phyloP scores from a whole-genome alignment of 1,284 basidiomycete species.

The Peniophora sp. region DNA sequence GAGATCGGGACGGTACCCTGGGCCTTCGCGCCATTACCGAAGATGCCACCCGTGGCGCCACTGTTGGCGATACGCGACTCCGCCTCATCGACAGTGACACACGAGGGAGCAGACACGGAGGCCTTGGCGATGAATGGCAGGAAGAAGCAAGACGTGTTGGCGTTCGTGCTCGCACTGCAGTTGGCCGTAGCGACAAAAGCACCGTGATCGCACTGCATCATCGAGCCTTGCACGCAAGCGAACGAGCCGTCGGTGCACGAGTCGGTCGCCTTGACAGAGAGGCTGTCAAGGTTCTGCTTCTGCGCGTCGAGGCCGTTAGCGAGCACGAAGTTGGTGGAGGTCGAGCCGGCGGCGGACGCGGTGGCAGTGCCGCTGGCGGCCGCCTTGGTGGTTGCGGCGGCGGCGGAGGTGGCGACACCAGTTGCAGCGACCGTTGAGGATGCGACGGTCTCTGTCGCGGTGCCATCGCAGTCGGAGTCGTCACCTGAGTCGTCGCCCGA shows the following conservation, averaged over 20 bases:
- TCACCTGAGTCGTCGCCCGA: neutral
- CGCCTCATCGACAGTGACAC: constrained; percentile 44
- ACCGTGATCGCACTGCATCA: constrained; percentile 36
- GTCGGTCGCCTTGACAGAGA: constrained; percentile 28
- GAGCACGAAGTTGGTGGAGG: constrained; percentile 21
- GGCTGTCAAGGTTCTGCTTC: constrained; percentile 37
- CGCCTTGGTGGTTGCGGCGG: constrained; percentile 4
- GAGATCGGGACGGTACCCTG: no score
- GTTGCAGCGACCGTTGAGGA: constrained; percentile 2
- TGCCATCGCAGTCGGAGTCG: constrained; percentile 8
- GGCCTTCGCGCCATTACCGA: constrained; percentile 11
- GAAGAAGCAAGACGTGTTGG: constrained; percentile 37
- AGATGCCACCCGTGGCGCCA: constrained; percentile 35
- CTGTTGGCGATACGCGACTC: constrained; percentile 41
- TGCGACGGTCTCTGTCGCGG: constrained; percentile 3
- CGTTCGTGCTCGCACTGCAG: constrained; percentile 28
- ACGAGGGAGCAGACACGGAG: constrained; percentile 46
- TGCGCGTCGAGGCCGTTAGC: constrained; percentile 29
- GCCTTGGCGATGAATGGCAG: constrained; percentile 50
- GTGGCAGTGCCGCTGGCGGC: constrained; percentile 12
- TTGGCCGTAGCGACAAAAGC: constrained; percentile 24
- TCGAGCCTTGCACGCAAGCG: constrained; percentile 24
- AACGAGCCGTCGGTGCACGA: constrained; percentile 37
- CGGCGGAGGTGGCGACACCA: constrained; percentile 2
- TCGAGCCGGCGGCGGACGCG: constrained; percentile 9